Conservation (phyloP, 208 protist species). For the Wallacemonas sp. region DNA sequence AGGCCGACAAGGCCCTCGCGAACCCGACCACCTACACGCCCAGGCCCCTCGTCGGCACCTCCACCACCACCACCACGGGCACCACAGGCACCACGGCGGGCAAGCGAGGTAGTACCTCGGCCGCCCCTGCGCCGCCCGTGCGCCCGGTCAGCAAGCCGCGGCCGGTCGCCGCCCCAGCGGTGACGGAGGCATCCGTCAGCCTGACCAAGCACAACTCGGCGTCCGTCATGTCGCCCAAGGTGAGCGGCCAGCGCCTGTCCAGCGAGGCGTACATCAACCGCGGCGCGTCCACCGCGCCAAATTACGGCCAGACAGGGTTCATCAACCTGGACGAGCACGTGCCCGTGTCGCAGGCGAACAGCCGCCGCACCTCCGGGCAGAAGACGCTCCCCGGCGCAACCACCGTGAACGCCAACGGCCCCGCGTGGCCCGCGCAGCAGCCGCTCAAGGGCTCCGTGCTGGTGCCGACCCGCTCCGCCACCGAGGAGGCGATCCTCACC, state of each 20-base stretch:
- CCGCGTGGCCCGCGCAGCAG: slow-evolving; percentile 21
- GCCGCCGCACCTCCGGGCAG: not conserved
- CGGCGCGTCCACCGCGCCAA: slow-evolving; percentile 15
- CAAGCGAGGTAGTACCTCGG: not conserved
- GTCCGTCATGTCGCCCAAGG: slow-evolving; percentile 9
- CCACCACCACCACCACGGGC: not conserved
- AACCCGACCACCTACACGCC: slow-evolving; percentile 16
- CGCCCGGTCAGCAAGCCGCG: not conserved
- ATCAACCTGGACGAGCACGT: slow-evolving; percentile 39
- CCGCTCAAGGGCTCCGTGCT: not conserved
- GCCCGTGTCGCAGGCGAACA: not conserved
- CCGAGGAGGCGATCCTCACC: slow-evolving; percentile 22
- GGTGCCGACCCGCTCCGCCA: slow-evolving; percentile 17
- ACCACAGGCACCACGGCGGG: not conserved
- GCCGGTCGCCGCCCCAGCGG: not conserved
- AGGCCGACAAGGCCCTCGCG: slow-evolving; percentile 5
- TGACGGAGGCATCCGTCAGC: not conserved
- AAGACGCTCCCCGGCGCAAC: slow-evolving; percentile 15
- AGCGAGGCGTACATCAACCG: slow-evolving; percentile 32
- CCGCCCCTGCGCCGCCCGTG: not conserved
- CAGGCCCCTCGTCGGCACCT: too few species aligned
- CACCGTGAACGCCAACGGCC: slow-evolving; percentile 11
- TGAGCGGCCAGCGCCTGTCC: not conserved
- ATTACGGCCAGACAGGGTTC: slow-evolving; percentile 24
- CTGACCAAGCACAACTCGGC: slow-evolving; percentile 8